phyloP scores from a whole-genome alignment of 257 asterid species.

The Linderniella brevidens region DNA sequence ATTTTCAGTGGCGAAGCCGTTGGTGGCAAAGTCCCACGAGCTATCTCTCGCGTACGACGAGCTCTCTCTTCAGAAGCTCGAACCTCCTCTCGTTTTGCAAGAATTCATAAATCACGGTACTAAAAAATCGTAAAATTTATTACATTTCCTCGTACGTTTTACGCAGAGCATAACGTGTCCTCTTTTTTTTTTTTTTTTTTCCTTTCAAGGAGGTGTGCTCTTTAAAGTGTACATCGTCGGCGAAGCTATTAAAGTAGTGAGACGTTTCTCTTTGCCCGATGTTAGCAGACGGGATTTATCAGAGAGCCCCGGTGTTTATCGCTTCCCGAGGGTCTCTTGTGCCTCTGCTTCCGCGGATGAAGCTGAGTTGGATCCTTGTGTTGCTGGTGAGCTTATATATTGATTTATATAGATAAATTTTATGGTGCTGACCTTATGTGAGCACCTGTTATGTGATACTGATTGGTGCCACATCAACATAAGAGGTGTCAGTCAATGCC shows the following conservation, averaged over 20 bases:
- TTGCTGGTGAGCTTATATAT: constrained; percentile 42
- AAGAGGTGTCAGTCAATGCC: too few species aligned
- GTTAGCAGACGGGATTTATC: constrained; percentile 55
- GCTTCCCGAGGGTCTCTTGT: constrained; percentile 94
- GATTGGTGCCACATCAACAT: too few species aligned
- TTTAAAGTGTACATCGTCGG: constrained; percentile 97
- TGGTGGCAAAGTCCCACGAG: constrained; percentile 87
- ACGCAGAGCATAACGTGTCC: too few species aligned
- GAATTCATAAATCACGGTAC: constrained; percentile 94
- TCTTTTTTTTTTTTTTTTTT: constrained; percentile 10
- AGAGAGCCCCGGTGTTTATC: constrained; percentile 55
- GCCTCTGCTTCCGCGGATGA: constrained; percentile 98
- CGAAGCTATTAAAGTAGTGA: constrained; percentile 75
- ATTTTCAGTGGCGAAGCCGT: constrained; percentile 77
- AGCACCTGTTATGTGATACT: too few species aligned
- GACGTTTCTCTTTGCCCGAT: constrained; percentile 90
- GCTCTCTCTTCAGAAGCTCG: constrained; percentile 69
- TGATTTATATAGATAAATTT: too few species aligned
- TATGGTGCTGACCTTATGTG: too few species aligned
- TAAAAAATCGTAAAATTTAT: neutral
- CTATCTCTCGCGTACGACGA: constrained; percentile 83
- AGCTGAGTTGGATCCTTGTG: constrained; percentile 77
- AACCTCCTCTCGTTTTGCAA: constrained; percentile 87
- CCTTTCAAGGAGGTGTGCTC: constrained; percentile 93
- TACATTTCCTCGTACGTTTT: too few species aligned